A percentile compares a stretch with the other conserved stretches of the same genome.
Conservation (phyloP, 805 yeast genomes). For the Wickerhamiella hasegawae region DNA sequence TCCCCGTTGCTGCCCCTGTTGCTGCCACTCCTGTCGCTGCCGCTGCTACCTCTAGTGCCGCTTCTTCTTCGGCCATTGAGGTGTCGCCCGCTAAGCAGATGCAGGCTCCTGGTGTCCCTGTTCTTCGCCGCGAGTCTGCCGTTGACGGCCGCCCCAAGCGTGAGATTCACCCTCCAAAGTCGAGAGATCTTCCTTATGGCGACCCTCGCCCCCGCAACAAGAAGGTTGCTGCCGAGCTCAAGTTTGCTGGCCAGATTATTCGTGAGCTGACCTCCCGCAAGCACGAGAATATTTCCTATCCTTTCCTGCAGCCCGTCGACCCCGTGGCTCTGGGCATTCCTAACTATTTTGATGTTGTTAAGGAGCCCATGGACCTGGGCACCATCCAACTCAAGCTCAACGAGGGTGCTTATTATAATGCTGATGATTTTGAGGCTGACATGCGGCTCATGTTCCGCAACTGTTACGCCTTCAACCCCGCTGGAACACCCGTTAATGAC, state of each 20-base stretch:
- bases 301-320: constrained; percentile 87
- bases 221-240: constrained; percentile 76
- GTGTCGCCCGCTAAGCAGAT: constrained; percentile 4
- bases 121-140: constrained; percentile 60
- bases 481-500: constrained; percentile 87
- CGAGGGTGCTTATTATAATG: constrained; percentile 77
- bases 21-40: constrained; percentile 6
- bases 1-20: constrained; percentile 22
- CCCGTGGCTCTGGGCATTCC: constrained; percentile 90
- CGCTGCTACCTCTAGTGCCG: neutral
- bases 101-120: constrained; percentile 31
- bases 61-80: constrained; percentile 3
- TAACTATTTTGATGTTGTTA: constrained; percentile 68
- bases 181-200: constrained; percentile 74
- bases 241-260: constrained; percentile 67
- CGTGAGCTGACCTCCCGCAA: constrained; percentile 74
- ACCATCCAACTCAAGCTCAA: constrained; percentile 66
- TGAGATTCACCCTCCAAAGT: constrained; percentile 90
- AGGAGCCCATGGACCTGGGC: constrained; percentile 89
- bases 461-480: constrained; percentile 88
- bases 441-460: constrained; percentile 70
- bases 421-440: constrained; percentile 75
- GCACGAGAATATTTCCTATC: constrained; percentile 71
- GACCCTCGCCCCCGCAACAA: constrained; percentile 61
- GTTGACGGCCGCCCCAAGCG: constrained; percentile 80